Conservation (phyloP, 2,329 filamentous ascomycete genomes). For the Intubia oerlemansii region DNA sequence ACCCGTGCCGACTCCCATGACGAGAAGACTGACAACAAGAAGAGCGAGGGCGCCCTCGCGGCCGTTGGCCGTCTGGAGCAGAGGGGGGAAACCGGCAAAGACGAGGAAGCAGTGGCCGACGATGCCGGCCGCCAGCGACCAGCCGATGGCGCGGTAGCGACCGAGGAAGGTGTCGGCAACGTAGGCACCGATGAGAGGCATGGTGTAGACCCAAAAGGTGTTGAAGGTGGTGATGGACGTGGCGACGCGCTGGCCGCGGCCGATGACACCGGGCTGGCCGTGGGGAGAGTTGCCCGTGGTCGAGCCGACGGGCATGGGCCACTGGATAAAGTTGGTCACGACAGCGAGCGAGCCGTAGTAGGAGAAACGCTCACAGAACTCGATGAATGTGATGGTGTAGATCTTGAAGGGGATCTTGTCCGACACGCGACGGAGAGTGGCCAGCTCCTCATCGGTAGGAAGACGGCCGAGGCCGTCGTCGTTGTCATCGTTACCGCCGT, state of each 20-base stretch:
- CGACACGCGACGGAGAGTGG: constrained; percentile 31
- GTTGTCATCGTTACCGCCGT: too few relatives aligned
- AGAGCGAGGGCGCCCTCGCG: constrained; percentile 27
- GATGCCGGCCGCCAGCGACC: constrained; percentile 37
- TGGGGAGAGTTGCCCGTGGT: constrained; percentile 22
- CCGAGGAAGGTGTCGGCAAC: constrained; percentile 37
- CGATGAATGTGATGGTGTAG: constrained; percentile 44
- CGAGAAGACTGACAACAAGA: constrained; percentile 37
- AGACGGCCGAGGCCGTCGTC: background rate
- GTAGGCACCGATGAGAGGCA: constrained; percentile 32
- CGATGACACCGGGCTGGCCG: constrained; percentile 27
- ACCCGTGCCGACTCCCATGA: constrained; percentile 40
- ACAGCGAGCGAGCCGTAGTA: constrained; percentile 48
- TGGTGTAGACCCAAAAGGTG: constrained; percentile 36
- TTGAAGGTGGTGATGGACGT: constrained; percentile 18
- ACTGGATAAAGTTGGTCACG: constrained; percentile 41
- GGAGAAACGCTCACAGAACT: constrained; percentile 51
- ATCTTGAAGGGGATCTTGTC: constrained; percentile 36
- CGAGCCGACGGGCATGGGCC: constrained; percentile 31
- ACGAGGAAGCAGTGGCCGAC: constrained; percentile 11
- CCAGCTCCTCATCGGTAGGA: constrained; percentile 40
- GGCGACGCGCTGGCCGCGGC: constrained; percentile 17
- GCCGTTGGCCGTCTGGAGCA: background rate
- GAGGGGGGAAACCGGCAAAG: background rate
- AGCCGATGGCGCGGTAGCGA: constrained; percentile 45